Conservation (phyloP, 2,329 filamentous ascomycete species). For the Apiospora aurea region DNA sequence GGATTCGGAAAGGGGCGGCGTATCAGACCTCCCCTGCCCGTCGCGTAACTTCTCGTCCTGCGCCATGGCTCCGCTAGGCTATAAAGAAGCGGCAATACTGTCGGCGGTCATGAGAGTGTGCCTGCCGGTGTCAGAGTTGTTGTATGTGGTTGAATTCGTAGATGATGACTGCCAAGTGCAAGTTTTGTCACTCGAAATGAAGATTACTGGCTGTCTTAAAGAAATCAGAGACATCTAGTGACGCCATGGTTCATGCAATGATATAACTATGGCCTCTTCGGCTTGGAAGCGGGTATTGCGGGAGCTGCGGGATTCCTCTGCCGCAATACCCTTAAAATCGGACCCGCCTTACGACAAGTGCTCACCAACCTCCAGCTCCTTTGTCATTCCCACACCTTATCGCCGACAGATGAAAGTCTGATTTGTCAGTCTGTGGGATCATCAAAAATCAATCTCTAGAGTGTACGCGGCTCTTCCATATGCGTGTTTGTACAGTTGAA, state of each 20-base stretch:
- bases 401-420: neutral
- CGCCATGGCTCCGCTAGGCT: neutral
- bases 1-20: neutral
- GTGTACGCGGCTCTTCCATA: too few species aligned
- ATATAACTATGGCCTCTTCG: conserved; percentile 8
- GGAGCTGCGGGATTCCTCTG: conserved; percentile 18
- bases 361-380: neutral
- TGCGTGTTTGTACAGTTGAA: too few species aligned
- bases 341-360: neutral
- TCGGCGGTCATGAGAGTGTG: neutral
- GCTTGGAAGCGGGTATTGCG: neutral
- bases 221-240: neutral
- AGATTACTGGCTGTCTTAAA: too few species aligned
- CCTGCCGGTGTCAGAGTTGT: neutral
- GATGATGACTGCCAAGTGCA: neutral
- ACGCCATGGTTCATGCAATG: neutral
- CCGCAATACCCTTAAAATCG: conserved; percentile 7
- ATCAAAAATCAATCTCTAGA: neutral
- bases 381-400: neutral
- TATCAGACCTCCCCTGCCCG: neutral
- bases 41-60: neutral
- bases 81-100: neutral
- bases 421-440: neutral
- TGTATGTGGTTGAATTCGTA: neutral
- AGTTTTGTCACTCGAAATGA: neutral